Evolutionary conservation across 2,329 filamentous ascomycete genomes (phyloP), one percentile per base, ranked within the genome.

Genomic region (Aspergillus persii): DNA sequence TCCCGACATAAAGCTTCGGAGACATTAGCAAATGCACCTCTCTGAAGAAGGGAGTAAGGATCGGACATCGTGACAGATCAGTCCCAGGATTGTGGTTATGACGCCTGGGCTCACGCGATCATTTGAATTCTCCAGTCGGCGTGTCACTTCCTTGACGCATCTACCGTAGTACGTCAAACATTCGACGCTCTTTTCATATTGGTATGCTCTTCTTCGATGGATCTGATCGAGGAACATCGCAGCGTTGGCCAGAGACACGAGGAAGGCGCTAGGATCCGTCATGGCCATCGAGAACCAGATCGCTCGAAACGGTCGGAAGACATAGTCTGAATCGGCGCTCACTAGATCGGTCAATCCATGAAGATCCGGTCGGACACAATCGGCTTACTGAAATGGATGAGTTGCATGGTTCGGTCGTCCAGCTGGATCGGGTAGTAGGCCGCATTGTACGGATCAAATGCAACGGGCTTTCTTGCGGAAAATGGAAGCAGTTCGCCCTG

Each of bases 211-310:
- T n/a, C 58, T 58, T 30, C 62, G 50, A 8, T 54, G 59, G 9
- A 53, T 59, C 50, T 68, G 63, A 44, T 68, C 62, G 15, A 68
- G 59, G 56, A 69, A 69, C 61, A 69, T 64, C 29, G 68, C 59
- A 5, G 68, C 68, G 51, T 69, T 69, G 51, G 68, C 68, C 54
- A 69, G 52, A 27, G 63, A 63, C 30, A 69, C 53, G 11, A 61
- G 61, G 36, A 68, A 64, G n/a, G 68, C 68, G 47, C 62, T 68
- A 33, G 29, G 18, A 56, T 70, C 68, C 0, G 52, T 56, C 46
- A 69, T 50, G 15, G 68, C 64, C 67, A 70, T 66, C 5, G 62
- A 60, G 36, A 69, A 70, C 68, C 68, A 70, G 48, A 69, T 63
- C 26, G 60, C 57, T n/a, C 68, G 66, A 52, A 70, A 69, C 2